Base-by-base conservation (phyloP, 306 rosid genomes). In the Quercus engelmannii region DNA sequence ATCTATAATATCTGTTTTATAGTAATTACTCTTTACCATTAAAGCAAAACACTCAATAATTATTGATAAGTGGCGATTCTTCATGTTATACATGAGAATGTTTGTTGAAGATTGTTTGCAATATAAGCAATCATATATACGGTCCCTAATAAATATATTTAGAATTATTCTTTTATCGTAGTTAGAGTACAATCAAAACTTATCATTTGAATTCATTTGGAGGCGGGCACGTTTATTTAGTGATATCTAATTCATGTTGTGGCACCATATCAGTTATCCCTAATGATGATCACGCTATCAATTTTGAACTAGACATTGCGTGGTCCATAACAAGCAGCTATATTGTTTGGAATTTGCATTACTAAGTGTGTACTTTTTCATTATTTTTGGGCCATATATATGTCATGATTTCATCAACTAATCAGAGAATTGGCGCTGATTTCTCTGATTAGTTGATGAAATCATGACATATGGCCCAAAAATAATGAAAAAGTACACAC, bases 141-240 rank as follows among this genome's bases (percentile, higher is more conserved):
- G 21, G 77, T 68, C 82, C 83, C 79, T 41, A 52, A 69, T 74
- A 18, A 19, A 57, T 46, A 19, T 21, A 55, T 5, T 75, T 28
- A 64, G 17, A 69, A 56, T 55, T 43, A 19, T 74, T 83, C 79
- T 54, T 23, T 58, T 54, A 64, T 72, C 25, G 35, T 58, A n/a
- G 65, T 52, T 38, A 75, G 77, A 55, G 84, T 64, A 21, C 68
- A 73, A 75, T 71, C 73, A 78, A 64, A 82, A 79, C 51, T 79
- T 71, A 75, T 74, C 75, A 78, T 68, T 46, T 81, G 51, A 26
- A 74, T 57, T 79, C 65, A 74, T 80, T 75, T 61, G 43, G 74
- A 80, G 71, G 46, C 41, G 33, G 83, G 82, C 85, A 77, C 83
- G 73, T 79, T 77, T 71, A 57, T 74, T 78, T 61, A 82, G 67